Evolutionary conservation across 352 stramenopile species (phyloP), one percentile per base, ranked within the genome.

Genomic region (Phytophthora ohioensis): DNA sequence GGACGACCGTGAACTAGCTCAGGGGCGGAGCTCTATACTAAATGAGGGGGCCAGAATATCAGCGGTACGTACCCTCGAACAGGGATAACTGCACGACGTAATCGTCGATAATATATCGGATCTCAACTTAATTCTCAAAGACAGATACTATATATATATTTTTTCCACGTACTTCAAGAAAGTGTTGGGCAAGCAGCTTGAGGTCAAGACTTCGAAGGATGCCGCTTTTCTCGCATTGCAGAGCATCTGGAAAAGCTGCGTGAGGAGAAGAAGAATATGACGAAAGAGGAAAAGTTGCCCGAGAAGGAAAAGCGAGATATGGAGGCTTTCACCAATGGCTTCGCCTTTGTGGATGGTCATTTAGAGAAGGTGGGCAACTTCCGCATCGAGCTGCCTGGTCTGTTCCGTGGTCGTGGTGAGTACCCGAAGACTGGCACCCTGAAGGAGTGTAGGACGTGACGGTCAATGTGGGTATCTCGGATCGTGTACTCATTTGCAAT

Each of bases 381-480:
- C 72, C 95, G 91, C 39, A 97, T 99, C 64, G 98, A 99, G 85
- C 98, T 98, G 8, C 98, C 98, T 5, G 97, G 96, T 32, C 76
- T 99, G 10, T 99, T 99, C 78, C 93, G 98, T 27, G 98, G 98
- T 12, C 92, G 98, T 45, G 98, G 98, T 31, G 96, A 99, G 61
- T 98, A 99, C 81, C 98, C 98, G 1, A 99, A 99, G 85, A 99
- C 98, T 64, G 98, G 98, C 38, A 99, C 97, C 27, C 71, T 99
- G 21, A 99, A 99, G 78, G 82, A 97, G 52, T 90, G 98, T 27
- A 98, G 47, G 93, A 99, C 69, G 97, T 99, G 36, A 98, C 94
- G 3, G 84, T 99, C 30, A 99, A 99, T 77, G 80, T 99, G 31
- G 92, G 93, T 35, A 92, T 97, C 49, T 91, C 91, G n/a, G 93